Evolutionary conservation across 2,329 filamentous ascomycete genomes (phyloP).

Genomic region (Bisporella sp.): DNA sequence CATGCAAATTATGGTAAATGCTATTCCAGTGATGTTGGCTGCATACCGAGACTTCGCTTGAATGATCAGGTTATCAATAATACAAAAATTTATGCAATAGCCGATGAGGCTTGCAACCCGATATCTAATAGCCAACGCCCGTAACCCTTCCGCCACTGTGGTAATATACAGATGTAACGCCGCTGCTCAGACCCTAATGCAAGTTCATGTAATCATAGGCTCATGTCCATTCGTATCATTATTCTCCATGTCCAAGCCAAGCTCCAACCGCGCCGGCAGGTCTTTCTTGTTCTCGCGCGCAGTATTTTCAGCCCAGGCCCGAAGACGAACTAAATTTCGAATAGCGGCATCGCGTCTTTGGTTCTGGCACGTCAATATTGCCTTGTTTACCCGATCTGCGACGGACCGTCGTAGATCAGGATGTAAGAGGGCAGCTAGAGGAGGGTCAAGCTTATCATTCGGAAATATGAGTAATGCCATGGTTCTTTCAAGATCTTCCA

Average conservation of each 20-base stretch:
- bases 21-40: too few relatives aligned
- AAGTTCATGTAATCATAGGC: constrained; percentile 25
- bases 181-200: not conserved
- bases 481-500: constrained; percentile 82
- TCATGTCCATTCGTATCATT: constrained; percentile 17
- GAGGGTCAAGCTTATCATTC: constrained; percentile 68
- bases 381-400: constrained; percentile 84
- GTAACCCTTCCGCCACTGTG: too few relatives aligned
- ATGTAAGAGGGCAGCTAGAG: constrained; percentile 69
- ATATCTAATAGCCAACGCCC: too few relatives aligned
- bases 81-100: too few relatives aligned
- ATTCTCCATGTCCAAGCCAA: constrained; percentile 24
- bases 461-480: constrained; percentile 90
- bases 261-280: constrained; percentile 22
- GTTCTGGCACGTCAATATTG: constrained; percentile 69
- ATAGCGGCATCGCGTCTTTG: constrained; percentile 74
- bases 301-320: constrained; percentile 70
- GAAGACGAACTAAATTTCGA: constrained; percentile 69
- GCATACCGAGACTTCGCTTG: too few relatives aligned
- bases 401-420: constrained; percentile 74
- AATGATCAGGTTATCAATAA: too few relatives aligned
- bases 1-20: too few relatives aligned
- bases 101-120: too few relatives aligned
- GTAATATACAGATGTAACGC: too few relatives aligned
- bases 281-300: constrained; percentile 28